Base-by-base conservation (phyloP, 2,329 filamentous ascomycete species). In the Verticillium tricorpus region DNA sequence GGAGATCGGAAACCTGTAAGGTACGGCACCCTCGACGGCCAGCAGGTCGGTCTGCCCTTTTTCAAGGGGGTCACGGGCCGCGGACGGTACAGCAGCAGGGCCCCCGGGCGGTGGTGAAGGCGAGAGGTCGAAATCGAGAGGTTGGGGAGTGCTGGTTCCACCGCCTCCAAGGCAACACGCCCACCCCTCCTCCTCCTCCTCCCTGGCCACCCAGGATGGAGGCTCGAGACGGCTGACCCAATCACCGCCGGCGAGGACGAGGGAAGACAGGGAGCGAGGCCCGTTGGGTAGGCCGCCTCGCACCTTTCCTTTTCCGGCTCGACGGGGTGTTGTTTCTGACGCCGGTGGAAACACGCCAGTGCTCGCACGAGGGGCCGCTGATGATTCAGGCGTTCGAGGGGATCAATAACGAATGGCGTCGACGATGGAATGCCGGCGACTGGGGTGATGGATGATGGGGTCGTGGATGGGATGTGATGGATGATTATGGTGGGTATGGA, bases 71-170 rank as follows among this genome's bases (percentile, higher is more conserved):
- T n/a, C 40, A 50, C 40, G n/a, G 19, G 40, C 40, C 8, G 6
- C 40, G 5, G 40, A n/a, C 40, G 28, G 28, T 28, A 28, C 28
- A 28, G 28, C 28, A 28, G 28, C 40, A 8, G n/a, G 40, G 6
- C 8, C n/a, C 11, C n/a, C n/a, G 4, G 34, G 9, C 34, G 34
- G 34, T 35, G 34, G 34, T 35, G 34, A 35, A 35, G 34, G 34
- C 9, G 34, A 14, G 40, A 57, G 62, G 58, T 62, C 54, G 66
- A 73, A 75, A 70, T 70, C 64, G 69, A 75, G 72, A 73, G 73
- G 73, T 67, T 75, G 73, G 73, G 70, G 62, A 63, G 58, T 62
- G 59, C 61, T 60, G 55, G 25, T 60, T 35, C 54, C 61, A 64
- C 60, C 63, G 63, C 56, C 63, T 50, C 40, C 9, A 50, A n/a